These are phyloP conservation scores for Chiua virens DNA, from an alignment of 768 basidiomycete genomes.

Conservation along the genomic window DNA sequence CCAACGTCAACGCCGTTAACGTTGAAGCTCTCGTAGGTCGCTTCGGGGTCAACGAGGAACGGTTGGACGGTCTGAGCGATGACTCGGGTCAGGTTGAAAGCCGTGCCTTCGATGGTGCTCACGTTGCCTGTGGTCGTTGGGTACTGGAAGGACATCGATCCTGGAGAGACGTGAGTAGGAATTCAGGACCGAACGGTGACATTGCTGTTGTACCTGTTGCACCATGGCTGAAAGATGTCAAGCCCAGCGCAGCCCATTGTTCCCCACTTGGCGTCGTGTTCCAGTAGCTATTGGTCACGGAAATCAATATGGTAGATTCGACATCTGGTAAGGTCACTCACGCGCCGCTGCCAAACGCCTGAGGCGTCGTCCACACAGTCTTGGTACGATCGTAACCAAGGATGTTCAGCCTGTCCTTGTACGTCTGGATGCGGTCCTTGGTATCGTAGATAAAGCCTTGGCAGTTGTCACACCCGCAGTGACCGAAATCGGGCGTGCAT, in stretches of 20 bases:
- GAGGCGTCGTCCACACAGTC: slow-evolving; percentile 76
- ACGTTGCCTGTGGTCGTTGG: slow-evolving; percentile 21
- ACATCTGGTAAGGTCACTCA: slow-evolving; percentile 10
- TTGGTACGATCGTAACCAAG: slow-evolving; percentile 67
- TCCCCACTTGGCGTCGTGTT: slow-evolving; percentile 27
- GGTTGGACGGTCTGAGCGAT: slow-evolving; percentile 13
- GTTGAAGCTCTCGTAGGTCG: slow-evolving; percentile 4
- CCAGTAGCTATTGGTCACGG: slow-evolving; percentile 23
- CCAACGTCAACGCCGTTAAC: slow-evolving; percentile 24
- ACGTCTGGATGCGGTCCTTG: slow-evolving; percentile 63
- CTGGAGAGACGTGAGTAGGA: slow-evolving; percentile 7
- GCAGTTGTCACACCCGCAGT: slow-evolving; percentile 75
- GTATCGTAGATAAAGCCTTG: slow-evolving; percentile 64
- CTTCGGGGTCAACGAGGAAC: slow-evolving; percentile 19
- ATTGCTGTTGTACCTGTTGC: slow-evolving; percentile 18
- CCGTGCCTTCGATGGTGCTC: slow-evolving; percentile 26
- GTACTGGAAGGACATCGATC: slow-evolving; percentile 29
- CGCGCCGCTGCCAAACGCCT: slow-evolving; percentile 65
- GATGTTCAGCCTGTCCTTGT: slow-evolving; percentile 52
- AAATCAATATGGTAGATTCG: not conserved
- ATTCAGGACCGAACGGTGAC: not conserved
- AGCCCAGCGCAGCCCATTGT: slow-evolving; percentile 25
- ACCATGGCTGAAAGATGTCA: slow-evolving; percentile 28
- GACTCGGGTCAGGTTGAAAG: slow-evolving; percentile 1
- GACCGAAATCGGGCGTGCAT: slow-evolving; percentile 65